Base-by-base conservation (phyloP, 306 rosid species). In the Cicer bijugum region DNA sequence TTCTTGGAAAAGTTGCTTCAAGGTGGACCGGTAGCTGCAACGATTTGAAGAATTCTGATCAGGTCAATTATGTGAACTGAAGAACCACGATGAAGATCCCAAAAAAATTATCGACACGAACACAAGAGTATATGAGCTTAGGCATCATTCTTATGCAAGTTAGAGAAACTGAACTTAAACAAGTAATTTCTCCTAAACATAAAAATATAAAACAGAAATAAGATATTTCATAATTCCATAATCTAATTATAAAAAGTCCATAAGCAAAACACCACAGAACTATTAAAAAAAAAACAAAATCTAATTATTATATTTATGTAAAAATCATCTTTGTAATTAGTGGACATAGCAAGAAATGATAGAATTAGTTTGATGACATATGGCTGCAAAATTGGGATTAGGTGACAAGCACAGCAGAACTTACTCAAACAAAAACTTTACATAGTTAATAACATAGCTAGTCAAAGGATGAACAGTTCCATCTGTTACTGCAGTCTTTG, bases 401-500 rank as follows among this genome's bases (percentile, higher is more conserved):
- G 56, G 67, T 6, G 35, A 61, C 58, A 69, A 33, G 10, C 20
- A 33, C 19, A 39, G 56, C 72, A 40, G 39, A 76, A 87, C 99
- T 88, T 90, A 94, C 97, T 94, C 99, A 48, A 91, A 94, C 52
- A 94, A 88, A 87, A 94, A 90, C 83, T 91, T 94, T 80, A 94
- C 99, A 62, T 91, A 91, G 84, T 94, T 91, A 77, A 94, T 91
- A 68, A 94, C 97, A 63, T 94, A 89, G 88, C 99, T 94, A 61
- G 99, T 94, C 85, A 94, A 79, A 78, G 99, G 97, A 85, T 94
- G 99, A 15, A 91, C 97, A 59, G 99, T 91, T 83, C 97, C 99
- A 87, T 94, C 99, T 61, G 86, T 82, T 57, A 94, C 99, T 56
- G 96, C 99, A 75, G 97, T 94, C 79, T 94, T 90, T 0, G 97